phyloP scores from a whole-genome alignment of 1,284 basidiomycete genomes.

The Coniferiporia weirii region DNA sequence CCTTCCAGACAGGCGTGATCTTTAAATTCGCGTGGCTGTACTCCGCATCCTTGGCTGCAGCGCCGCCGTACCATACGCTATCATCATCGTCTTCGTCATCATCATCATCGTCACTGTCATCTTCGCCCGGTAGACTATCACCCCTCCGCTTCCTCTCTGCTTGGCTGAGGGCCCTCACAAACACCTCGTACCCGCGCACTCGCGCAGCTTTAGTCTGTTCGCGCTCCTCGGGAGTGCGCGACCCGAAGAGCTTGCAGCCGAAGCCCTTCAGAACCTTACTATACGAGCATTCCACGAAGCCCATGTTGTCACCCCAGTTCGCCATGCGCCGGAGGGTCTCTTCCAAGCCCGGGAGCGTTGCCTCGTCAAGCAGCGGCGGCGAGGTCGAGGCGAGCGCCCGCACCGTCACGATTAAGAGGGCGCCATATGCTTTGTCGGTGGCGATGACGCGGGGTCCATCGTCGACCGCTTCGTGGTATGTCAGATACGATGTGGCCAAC shows the following conservation, averaged over 20 bases:
- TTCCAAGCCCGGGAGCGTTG: conserved; percentile 33
- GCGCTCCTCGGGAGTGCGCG: conserved; percentile 28
- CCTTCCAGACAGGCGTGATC: conserved; percentile 32
- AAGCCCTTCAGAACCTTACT: conserved; percentile 32
- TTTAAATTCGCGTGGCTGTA: conserved; percentile 21
- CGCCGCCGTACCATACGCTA: conserved; percentile 27
- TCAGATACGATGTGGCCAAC: background rate
- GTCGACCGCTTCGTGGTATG: conserved; percentile 28
- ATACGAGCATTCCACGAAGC: conserved; percentile 27
- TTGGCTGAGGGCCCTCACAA: conserved; percentile 19
- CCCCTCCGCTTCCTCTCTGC: background rate
- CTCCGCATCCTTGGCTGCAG: conserved; percentile 16
- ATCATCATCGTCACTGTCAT: conserved; percentile 24
- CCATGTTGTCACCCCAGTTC: conserved; percentile 28
- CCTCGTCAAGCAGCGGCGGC: conserved; percentile 26
- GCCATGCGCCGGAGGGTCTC: conserved; percentile 29
- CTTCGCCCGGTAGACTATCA: conserved; percentile 7
- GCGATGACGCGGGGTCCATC: conserved; percentile 32
- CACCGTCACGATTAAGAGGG: conserved; percentile 33
- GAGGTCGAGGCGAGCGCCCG: conserved; percentile 30
- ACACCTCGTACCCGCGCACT: conserved; percentile 31
- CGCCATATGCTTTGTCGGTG: conserved; percentile 36
- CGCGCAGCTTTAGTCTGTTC: conserved; percentile 28
- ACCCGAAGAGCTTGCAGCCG: conserved; percentile 30
- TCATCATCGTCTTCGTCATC: conserved; percentile 22